Conservation (phyloP, 495 filamentous ascomycete species). For the Hypoxylon cercidicola region DNA sequence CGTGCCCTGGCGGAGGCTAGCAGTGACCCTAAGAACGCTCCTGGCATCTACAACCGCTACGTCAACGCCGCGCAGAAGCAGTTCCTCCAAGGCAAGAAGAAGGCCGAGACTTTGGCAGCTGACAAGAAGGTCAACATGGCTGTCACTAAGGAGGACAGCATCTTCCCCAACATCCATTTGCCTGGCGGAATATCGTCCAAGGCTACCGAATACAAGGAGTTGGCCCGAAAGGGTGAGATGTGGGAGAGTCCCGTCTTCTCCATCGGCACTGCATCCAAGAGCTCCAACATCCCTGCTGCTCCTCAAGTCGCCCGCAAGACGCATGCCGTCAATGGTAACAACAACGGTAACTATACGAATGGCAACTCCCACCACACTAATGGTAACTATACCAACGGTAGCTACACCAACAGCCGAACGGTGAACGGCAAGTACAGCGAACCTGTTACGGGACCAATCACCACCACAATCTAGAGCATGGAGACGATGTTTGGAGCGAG, state of each 20-base stretch:
- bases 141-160: conserved; percentile 87
- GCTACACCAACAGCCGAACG: conserved; percentile 4
- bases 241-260: conserved; percentile 97
- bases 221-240: conserved; percentile 86
- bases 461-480: conserved; percentile 25
- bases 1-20: conserved; percentile 72
- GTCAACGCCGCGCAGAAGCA: conserved; percentile 77
- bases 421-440: conserved; percentile 16
- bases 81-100: conserved; percentile 75
- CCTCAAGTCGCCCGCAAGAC: conserved; percentile 74
- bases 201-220: conserved; percentile 92
- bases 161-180: conserved; percentile 88
- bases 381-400: conserved; percentile 21
- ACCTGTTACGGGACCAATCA: conserved; percentile 4
- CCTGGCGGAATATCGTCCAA: conserved; percentile 93
- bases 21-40: conserved; percentile 77
- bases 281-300: conserved; percentile 73
- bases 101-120: conserved; percentile 67
- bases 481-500: neutral
- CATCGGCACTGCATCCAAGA: conserved; percentile 81
- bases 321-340: conserved; percentile 36
- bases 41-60: conserved; percentile 90
- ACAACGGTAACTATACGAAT: conserved; percentile 25
- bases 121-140: conserved; percentile 89
- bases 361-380: conserved; percentile 18